Evolutionary conservation across 345 rosid genomes (phyloP), one percentile per base, ranked within the genome.

Genomic region (Lepidium africanum): DNA sequence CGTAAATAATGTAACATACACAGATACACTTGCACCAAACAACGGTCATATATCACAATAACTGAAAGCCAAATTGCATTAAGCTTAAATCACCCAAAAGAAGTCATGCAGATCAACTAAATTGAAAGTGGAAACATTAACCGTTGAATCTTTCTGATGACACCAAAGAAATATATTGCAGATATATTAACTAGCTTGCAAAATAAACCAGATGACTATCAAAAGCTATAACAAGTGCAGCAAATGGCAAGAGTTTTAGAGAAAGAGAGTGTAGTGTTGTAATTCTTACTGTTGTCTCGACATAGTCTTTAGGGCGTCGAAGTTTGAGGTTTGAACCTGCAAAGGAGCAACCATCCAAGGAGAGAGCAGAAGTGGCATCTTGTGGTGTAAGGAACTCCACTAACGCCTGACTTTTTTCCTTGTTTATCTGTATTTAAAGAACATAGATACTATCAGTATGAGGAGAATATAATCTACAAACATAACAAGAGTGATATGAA

Each of bases 311-410:
- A 50, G 99, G 97, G 23, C 93, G 93, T 72, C 91, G 85, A 69
- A 91, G 80, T 81, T 79, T 94, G 67, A 91, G 83, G 73, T 67
- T 53, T 63, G 88, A 81, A 33, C 89, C 95, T 60, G 69, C 83
- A 72, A 89, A 84, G 62, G 66, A 76, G 71, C 72, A 49, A 67
- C 97, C 96, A 80, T 91, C 89, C 66, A 84, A 81, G 66, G 86
- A 85, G 75, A 91, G 90, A 59, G 96, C 97, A 75, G 93, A 84
- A 55, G 96, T 83, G 49, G 97, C 95, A 85, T 94, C 97, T 78
- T 91, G 87, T 14, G 97, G 91, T 25, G 97, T 91, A 69, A 91
- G 93, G 81, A 94, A 91, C 77, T 94, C 99, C 42, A 91, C 83
- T 75, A 94, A 70, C 32, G 96, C 99, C 79, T 89, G 97, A 10